phyloP scores from a whole-genome alignment of 169 alveolate species.

The Sarcocystis neurona region DNA sequence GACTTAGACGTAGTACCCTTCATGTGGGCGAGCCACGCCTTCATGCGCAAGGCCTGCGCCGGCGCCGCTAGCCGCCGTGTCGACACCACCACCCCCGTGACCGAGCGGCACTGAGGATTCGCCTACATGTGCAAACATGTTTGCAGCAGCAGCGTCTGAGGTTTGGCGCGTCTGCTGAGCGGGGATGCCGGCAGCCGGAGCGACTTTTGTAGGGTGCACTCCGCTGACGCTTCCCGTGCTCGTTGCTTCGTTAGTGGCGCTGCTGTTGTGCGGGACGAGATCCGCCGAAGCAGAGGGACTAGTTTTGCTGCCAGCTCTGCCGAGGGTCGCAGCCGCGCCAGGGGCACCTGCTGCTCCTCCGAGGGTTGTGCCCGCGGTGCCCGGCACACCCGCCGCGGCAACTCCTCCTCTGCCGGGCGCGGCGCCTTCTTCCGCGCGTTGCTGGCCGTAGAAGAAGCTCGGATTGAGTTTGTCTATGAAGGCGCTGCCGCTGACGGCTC shows the following conservation, averaged over 20 bases:
- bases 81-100: too few species aligned
- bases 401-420: not conserved
- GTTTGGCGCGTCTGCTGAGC: too few species aligned
- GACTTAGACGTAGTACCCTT: too few species aligned
- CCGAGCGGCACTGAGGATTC: too few species aligned
- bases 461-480: not conserved
- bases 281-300: not conserved
- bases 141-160: too few species aligned
- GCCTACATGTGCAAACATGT: too few species aligned
- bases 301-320: not conserved
- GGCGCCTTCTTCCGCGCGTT: not conserved
- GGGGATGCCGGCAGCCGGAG: too few species aligned
- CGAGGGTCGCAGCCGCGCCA: not conserved
- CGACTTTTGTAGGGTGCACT: not conserved
- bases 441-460: not conserved
- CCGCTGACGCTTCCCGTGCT: not conserved
- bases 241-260: too few species aligned
- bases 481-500: conserved; percentile 35
- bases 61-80: too few species aligned
- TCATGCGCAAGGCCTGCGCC: too few species aligned
- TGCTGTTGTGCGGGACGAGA: not conserved
- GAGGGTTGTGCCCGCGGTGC: not conserved
- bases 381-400: not conserved
- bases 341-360: not conserved
- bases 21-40: too few species aligned